Conservation (phyloP, 345 rosid genomes). For the Heritiera littoralis region DNA sequence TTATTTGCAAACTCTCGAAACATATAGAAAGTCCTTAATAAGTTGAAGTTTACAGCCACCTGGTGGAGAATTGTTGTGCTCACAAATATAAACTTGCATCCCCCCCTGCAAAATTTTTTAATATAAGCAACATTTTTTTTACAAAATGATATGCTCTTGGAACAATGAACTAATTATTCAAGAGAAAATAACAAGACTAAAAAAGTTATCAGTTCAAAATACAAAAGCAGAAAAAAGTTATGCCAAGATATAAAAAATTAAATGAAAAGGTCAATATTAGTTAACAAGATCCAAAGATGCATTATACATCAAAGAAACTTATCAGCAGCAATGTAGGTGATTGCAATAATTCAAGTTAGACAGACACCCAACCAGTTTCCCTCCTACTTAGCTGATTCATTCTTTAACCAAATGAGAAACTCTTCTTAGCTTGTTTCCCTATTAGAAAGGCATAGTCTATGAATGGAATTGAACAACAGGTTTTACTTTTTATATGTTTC, state of each 20-base stretch:
- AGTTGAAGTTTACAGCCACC: conserved; percentile 40
- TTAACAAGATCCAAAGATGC: not conserved
- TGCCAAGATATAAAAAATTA: not conserved
- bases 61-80: conserved; percentile 81
- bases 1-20: not conserved
- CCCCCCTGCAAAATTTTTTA: conserved; percentile 61
- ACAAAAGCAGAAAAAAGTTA: not conserved
- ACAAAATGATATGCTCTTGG: not conserved
- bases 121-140: conserved; percentile 9
- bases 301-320: not conserved
- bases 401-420: not conserved
- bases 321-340: not conserved
- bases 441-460: not conserved
- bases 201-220: not conserved
- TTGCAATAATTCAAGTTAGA: conserved; percentile 7
- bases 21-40: not conserved
- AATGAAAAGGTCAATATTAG: not conserved
- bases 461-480: not conserved
- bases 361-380: not conserved
- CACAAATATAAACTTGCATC: conserved; percentile 73
- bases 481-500: not conserved
- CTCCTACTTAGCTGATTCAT: not conserved
- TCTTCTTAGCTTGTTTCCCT: not conserved
- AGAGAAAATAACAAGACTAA: not conserved
- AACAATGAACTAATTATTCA: conserved; percentile 8